Percentiles rank a stretch among this genome's conserved stretches.
These are phyloP conservation scores for Lactarius trivialis DNA, from an alignment of 768 basidiomycete genomes.

Conservation along the genomic window DNA sequence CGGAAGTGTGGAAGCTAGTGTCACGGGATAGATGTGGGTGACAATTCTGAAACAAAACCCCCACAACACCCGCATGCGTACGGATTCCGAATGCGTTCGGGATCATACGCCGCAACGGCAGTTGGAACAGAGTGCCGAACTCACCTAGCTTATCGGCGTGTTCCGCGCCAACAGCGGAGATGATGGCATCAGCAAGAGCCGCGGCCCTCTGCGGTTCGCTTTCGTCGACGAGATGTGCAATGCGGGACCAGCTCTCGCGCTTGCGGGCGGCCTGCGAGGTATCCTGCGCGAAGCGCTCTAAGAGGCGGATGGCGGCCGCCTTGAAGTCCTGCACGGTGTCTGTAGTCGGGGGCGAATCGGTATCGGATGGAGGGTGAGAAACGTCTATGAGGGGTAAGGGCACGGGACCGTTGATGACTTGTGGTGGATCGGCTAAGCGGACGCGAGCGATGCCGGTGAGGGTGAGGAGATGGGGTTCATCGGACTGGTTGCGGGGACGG, in stretches of 20 bases:
- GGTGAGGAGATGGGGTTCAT: slow-evolving; percentile 60
- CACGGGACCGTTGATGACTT: slow-evolving; percentile 43
- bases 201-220: slow-evolving; percentile 53
- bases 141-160: slow-evolving; percentile 67
- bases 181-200: slow-evolving; percentile 74
- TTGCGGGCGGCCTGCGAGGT: slow-evolving; percentile 36
- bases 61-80: not conserved
- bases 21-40: not conserved
- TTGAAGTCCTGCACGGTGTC: slow-evolving; percentile 64
- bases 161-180: slow-evolving; percentile 55
- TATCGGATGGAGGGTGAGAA: slow-evolving; percentile 30
- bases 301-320: slow-evolving; percentile 53
- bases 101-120: not conserved
- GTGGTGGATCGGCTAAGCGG: slow-evolving; percentile 41
- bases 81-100: not conserved
- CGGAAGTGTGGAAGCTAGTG: no score
- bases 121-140: slow-evolving; percentile 23
- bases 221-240: slow-evolving; percentile 68
- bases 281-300: slow-evolving; percentile 55
- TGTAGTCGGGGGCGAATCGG: slow-evolving; percentile 39
- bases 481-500: slow-evolving; percentile 49
- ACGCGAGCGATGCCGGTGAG: slow-evolving; percentile 68
- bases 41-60: not conserved
- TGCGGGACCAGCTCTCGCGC: slow-evolving; percentile 63
- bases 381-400: slow-evolving; percentile 26